phyloP scores from a whole-genome alignment of 345 rosid species.

The Bretschneidera sinensis region DNA sequence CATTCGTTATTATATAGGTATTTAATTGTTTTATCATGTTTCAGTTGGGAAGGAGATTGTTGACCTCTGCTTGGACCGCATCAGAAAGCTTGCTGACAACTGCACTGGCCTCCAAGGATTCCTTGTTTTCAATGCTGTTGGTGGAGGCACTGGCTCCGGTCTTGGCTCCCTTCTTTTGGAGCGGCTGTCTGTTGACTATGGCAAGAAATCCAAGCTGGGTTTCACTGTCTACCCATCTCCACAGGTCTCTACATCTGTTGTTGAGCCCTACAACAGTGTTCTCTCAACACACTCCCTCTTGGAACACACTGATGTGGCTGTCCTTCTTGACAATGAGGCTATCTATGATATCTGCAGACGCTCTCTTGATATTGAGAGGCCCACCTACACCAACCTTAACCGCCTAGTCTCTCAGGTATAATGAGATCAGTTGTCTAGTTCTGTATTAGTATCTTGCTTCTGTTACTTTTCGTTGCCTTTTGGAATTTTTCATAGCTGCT shows the following conservation, averaged over 20 bases:
- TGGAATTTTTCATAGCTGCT: too few species aligned
- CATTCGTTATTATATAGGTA: background rate
- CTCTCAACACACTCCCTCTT: constrained; percentile 68
- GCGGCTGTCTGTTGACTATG: too few species aligned
- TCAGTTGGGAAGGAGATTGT: constrained; percentile 81
- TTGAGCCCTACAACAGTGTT: constrained; percentile 80
- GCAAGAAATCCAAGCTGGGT: too few species aligned
- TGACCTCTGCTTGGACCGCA: constrained; percentile 62
- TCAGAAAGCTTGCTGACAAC: too few species aligned
- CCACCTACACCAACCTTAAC: constrained; percentile 74
- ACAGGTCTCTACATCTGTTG: constrained; percentile 70
- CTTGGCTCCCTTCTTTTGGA: too few species aligned
- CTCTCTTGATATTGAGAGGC: constrained; percentile 67
- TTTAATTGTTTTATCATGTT: background rate
- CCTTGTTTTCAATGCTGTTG: too few species aligned
- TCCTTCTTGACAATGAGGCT: too few species aligned
- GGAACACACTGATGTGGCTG: constrained; percentile 74
- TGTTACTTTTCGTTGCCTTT: too few species aligned
- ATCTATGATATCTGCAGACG: constrained; percentile 78
- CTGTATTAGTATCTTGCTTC: too few species aligned
- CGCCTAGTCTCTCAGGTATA: constrained; percentile 75
- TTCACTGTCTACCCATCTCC: constrained; percentile 81
- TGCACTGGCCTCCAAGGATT: too few species aligned
- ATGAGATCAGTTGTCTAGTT: too few species aligned
- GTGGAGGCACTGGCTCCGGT: too few species aligned